A percentile compares a stretch with the other conserved stretches of the same genome.
Evolutionary conservation across 441 rosid genomes (phyloP).

Genomic region (Manihot esculenta): DNA sequence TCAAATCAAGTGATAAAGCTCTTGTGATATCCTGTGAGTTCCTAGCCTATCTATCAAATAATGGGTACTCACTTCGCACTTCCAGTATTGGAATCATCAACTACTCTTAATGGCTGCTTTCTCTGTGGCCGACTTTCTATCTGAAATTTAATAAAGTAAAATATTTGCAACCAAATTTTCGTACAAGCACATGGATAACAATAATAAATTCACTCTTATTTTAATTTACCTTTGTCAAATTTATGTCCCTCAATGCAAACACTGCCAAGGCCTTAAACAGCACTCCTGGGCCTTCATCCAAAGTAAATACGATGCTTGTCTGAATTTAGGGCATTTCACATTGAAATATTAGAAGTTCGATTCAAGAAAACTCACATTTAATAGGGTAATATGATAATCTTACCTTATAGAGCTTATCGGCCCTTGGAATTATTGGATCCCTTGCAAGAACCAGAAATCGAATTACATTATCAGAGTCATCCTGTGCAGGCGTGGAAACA

Average conservation of each 20-base stretch:
- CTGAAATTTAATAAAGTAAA: slow-evolving; percentile 26
- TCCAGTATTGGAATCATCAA: slow-evolving; percentile 59
- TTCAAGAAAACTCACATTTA: not conserved
- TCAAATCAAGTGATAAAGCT: not conserved
- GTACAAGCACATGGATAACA: not conserved
- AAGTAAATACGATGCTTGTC: slow-evolving; percentile 54
- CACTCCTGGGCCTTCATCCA: slow-evolving; percentile 30
- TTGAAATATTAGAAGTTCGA: not conserved
- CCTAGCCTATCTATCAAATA: not conserved
- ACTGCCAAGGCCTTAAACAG: slow-evolving; percentile 67
- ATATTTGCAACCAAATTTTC: not conserved
- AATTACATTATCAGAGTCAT: slow-evolving; percentile 59
- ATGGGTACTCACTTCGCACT: slow-evolving; percentile 45
- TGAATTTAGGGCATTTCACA: slow-evolving; percentile 23
- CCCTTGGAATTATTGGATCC: slow-evolving; percentile 77
- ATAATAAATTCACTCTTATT: not conserved
- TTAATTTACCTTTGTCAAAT: slow-evolving; percentile 48
- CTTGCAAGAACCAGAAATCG: slow-evolving; percentile 82
- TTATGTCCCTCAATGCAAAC: slow-evolving; percentile 56
- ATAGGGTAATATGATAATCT: not conserved
- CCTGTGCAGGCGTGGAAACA: slow-evolving; percentile 43
- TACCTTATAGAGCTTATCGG: slow-evolving; percentile 63
- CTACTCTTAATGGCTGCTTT: slow-evolving; percentile 55
- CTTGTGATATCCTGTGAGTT: not conserved
- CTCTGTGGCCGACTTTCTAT: slow-evolving; percentile 76